Evolutionary conservation across 1,284 basidiomycete genomes (phyloP).

Genomic region (Sporisorium sorghi): DNA sequence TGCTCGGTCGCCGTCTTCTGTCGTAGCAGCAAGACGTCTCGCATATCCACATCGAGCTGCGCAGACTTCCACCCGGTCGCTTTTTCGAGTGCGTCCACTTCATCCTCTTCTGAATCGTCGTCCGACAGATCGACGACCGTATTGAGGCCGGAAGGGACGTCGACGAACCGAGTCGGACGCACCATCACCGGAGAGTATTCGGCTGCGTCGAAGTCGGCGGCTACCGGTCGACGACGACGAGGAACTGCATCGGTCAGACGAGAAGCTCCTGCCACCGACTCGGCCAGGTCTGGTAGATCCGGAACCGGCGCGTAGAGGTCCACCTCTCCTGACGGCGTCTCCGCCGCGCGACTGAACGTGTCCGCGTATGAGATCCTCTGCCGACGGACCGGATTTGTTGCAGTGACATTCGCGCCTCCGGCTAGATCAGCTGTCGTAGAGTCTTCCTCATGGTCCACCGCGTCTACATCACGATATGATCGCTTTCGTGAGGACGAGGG

Average conservation of each 20-base stretch:
- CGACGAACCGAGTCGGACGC: conserved; percentile 25
- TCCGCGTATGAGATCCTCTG: conserved; percentile 47
- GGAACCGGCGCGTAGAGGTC: conserved; percentile 36
- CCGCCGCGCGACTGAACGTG: conserved; percentile 30
- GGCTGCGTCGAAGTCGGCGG: conserved; percentile 31
- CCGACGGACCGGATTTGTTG: conserved; percentile 17
- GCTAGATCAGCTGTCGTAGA: conserved; percentile 14
- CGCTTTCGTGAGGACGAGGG: conserved; percentile 27
- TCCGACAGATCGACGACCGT: conserved; percentile 47
- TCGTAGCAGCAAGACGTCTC: conserved; percentile 17
- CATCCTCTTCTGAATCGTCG: conserved; percentile 34
- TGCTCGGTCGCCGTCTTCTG: conserved; percentile 33
- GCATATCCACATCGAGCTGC: conserved; percentile 12
- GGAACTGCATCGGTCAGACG: neutral
- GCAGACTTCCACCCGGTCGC: conserved; percentile 20
- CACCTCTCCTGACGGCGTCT: conserved; percentile 35
- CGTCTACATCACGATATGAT: conserved; percentile 40
- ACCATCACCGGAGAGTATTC: conserved; percentile 19
- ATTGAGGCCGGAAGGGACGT: conserved; percentile 41
- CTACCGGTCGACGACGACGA: conserved; percentile 24
- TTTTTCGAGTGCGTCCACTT: conserved; percentile 12
- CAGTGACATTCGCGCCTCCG: neutral
- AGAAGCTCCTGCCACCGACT: neutral
- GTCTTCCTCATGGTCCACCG: conserved; percentile 14
- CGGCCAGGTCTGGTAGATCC: conserved; percentile 21